Base-by-base conservation (phyloP, 352 stramenopile genomes). In the Thraustochytrium sp. region DNA sequence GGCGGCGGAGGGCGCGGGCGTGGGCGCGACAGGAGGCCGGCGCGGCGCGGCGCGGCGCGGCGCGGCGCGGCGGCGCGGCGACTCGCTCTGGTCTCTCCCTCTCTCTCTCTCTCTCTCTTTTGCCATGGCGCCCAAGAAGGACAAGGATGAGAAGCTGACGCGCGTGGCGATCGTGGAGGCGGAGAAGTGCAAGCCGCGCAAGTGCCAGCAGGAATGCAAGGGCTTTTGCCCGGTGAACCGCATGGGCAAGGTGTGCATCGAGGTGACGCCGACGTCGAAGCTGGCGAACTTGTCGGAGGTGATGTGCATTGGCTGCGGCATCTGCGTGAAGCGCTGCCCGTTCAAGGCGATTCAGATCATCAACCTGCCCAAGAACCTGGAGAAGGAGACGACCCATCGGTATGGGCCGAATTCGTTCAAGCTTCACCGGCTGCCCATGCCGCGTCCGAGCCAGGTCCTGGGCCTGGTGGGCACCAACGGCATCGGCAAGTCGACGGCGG, bases 351-450 rank as follows among this genome's bases (percentile, higher is more conserved):
- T 99, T 82, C 95, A 94, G 86, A 99, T 99, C 85, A 99, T 99
- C 92, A 99, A 99, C 88, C 86, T 99, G 74, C 97, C 97, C 53
- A 99, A 99, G 87, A 92, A 98, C 88, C 90, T 99, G 5, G 95
- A 99, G 84, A 94, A 89, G 86, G 98, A 99, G 87, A 99, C 96
- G n/a, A 99, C 97, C 61, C 97, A 99, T 88, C 94, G 97, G 56
- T 99, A 99, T 86, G 96, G 97, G 51, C 95, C 96, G 54, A 99
- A 99, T 90, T 96, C 93, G 23, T 99, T 99, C 90, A 99, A 99
- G 91, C 90, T 99, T 16, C 97, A 99, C 88, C 91, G 90, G 54
- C 90, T 99, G 76, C 97, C 97, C 49, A 99, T 98, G 94, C 97
- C 97, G 21, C 93, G 96, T 77, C 95, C 96, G 0, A 96, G 96